Conservation (phyloP, 169 alveolate species). For the Cryptosporidium bovis region DNA sequence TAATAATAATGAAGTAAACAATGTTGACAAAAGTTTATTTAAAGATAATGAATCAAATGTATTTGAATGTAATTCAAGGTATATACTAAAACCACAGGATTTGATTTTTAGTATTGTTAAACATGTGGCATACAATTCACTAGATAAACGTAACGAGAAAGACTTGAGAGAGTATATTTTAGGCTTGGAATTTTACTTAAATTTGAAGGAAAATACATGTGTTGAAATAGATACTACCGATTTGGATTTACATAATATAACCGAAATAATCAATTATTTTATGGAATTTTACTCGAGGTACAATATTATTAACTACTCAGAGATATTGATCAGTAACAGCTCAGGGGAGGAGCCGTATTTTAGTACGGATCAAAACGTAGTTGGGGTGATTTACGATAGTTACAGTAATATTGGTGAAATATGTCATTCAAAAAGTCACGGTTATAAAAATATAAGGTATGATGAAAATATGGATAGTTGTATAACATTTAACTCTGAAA, state of each 20-base stretch:
- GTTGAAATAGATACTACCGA: slow-evolving; percentile 37
- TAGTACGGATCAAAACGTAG: no score
- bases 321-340: slow-evolving; percentile 11
- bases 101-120: slow-evolving; percentile 22
- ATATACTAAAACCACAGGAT: slow-evolving; percentile 39
- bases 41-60: no score
- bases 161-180: slow-evolving; percentile 7
- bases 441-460: no score
- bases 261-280: slow-evolving; percentile 37
- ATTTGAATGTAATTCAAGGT: not conserved
- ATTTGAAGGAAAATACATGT: slow-evolving; percentile 5
- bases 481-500: no score
- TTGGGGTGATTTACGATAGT: no score
- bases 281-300: slow-evolving; percentile 17
- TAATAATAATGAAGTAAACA: not conserved
- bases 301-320: slow-evolving; percentile 52
- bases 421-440: not conserved
- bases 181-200: slow-evolving; percentile 16
- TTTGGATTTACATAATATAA: slow-evolving; percentile 56
- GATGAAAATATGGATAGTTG: no score
- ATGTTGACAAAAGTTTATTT: not conserved
- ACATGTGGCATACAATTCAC: not conserved
- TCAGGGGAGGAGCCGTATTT: not conserved
- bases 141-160: not conserved
- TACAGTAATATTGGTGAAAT: not conserved